Evolutionary conservation across 495 filamentous ascomycete species (phyloP).

Genomic region (Elasticomyces elasticus): DNA sequence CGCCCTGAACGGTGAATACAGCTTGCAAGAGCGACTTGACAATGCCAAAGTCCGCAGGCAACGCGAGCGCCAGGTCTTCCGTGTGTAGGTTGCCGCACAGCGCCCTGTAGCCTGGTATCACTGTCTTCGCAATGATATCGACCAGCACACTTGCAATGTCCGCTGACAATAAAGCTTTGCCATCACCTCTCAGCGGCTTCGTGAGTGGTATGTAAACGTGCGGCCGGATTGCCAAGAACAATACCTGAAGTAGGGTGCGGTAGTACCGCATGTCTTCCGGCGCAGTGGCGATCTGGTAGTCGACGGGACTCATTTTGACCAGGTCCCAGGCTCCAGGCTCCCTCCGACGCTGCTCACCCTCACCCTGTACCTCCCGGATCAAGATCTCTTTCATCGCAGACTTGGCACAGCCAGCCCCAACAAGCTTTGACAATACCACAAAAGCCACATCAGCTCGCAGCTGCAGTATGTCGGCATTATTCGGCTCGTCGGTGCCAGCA

Average conservation of each 20-base stretch:
- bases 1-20: conserved; percentile 59
- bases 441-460: conserved; percentile 66
- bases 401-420: conserved; percentile 49
- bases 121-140: conserved; percentile 62
- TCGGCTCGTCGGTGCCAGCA: conserved; percentile 53
- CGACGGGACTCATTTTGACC: conserved; percentile 50
- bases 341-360: background rate
- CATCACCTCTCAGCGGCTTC: background rate
- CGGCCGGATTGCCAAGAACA: conserved; percentile 71
- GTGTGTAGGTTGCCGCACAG: conserved; percentile 65
- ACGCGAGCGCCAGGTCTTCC: conserved; percentile 24
- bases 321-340: conserved; percentile 51
- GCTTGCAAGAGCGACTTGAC: conserved; percentile 83
- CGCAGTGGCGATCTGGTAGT: conserved; percentile 53
- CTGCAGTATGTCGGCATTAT: conserved; percentile 63
- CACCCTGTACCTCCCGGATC: background rate
- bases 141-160: conserved; percentile 47
- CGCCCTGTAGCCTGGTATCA: conserved; percentile 71
- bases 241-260: conserved; percentile 68
- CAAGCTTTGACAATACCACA: conserved; percentile 64
- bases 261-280: conserved; percentile 62
- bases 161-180: conserved; percentile 13
- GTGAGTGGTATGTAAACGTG: conserved; percentile 33
- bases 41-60: conserved; percentile 66
- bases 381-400: conserved; percentile 55